Evolutionary conservation across 495 filamentous ascomycete genomes (phyloP).

Genomic region (Pyronema omphalodes): DNA sequence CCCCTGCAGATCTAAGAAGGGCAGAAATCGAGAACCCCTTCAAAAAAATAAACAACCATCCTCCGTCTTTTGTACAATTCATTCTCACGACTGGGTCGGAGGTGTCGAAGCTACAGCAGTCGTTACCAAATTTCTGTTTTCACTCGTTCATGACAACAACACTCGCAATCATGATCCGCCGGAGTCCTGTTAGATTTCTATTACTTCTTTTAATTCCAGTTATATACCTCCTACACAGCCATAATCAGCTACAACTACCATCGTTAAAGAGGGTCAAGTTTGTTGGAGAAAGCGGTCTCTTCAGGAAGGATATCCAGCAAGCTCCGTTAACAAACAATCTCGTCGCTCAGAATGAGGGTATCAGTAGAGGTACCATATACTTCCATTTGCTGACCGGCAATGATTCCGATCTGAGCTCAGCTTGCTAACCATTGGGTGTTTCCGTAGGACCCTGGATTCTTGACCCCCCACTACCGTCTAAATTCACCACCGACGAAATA

Average conservation of each 20-base stretch:
- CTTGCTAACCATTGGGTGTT: too few species aligned
- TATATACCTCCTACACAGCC: conserved; percentile 1
- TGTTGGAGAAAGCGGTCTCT: not conserved
- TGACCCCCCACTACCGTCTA: not conserved
- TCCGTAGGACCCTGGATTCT: conserved; percentile 1
- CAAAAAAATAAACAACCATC: too few species aligned
- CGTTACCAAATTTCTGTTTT: not conserved
- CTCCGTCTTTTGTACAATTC: not conserved
- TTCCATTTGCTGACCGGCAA: not conserved
- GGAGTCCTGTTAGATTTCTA: not conserved
- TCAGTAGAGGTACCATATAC: not conserved
- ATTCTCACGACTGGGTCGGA: not conserved
- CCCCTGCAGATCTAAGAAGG: too few species aligned
- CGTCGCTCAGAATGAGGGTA: conserved; percentile 2
- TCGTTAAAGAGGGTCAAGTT: not conserved
- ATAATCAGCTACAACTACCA: not conserved
- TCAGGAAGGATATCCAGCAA: not conserved
- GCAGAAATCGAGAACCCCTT: too few species aligned
- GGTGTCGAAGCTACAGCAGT: not conserved
- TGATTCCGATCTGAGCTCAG: too few species aligned
- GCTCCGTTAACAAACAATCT: not conserved
- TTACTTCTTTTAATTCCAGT: not conserved
- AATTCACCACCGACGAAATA: not conserved
- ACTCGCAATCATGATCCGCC: not conserved
- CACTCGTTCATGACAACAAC: not conserved